Evolutionary conservation across 179 eudicot genomes (phyloP), one percentile per base, ranked within the genome.

Genomic region (Corrigiola litoralis): DNA sequence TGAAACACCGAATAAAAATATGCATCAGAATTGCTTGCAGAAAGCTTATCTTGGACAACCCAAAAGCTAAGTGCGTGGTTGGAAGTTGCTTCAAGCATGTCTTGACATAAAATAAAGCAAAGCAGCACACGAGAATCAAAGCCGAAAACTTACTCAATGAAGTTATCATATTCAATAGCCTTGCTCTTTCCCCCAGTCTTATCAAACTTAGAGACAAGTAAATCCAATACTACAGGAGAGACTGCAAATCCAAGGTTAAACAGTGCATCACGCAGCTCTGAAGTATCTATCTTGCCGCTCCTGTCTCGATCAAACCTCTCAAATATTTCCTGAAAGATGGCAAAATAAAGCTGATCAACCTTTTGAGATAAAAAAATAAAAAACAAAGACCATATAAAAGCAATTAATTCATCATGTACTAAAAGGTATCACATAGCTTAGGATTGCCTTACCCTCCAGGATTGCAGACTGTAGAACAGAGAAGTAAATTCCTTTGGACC

Each of bases 151-250:
- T 89, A 90, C 97, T 90, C 99, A 0, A 94, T 90, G 80, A 94
- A 94, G 75, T 90, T 94, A 74, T 94, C 99, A 67, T 94, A 94
- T 77, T 90, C 96, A 50, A 94, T 84, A 48, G 97, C 91, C 77
- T 58, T 86, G 79, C 65, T 79, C 68, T 63, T 84, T 47, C 97
- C 99, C 36, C 97, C 97, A 9, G 75, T 83, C 67, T 87, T 95
- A 57, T 91, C 96, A 46, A 86, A 95, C 84, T 95, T 91, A 13
- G 97, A 83, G 18, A 91, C 89, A 27, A 95, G 88, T 73, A 95
- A 70, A 24, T 95, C 96, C 75, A 95, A 65, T 50, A 95, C 75
- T 10, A 42, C 73, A 4, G 96, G 87, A 16, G 97, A 86, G 12
- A 91, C 97, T 14, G 88, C 79, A 67, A 80, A 95, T 28, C 99